Conservation (phyloP, 2,329 filamentous ascomycete genomes). For the Colletotrichum sp. region DNA sequence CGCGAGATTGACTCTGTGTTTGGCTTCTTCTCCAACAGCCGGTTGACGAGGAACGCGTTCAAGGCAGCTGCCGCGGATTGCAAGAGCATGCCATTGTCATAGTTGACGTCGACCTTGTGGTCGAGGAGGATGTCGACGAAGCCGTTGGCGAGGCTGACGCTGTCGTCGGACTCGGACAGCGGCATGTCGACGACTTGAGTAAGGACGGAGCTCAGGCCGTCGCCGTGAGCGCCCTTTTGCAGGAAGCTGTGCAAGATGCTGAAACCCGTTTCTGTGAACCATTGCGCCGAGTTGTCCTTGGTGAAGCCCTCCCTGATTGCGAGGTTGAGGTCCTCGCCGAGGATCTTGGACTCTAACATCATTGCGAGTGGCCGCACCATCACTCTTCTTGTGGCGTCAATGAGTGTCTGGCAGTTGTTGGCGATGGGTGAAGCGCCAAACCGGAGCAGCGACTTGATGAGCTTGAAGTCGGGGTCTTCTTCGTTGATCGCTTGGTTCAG, state of each 20-base stretch:
- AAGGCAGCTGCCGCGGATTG: constrained; percentile 57
- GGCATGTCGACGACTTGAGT: constrained; percentile 49
- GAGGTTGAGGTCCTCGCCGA: constrained; percentile 45
- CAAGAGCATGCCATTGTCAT: constrained; percentile 53
- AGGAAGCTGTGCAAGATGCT: constrained; percentile 52
- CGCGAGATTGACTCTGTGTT: constrained; percentile 52
- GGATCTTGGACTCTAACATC: constrained; percentile 45
- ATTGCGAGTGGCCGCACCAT: constrained; percentile 42
- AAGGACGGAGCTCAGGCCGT: constrained; percentile 49
- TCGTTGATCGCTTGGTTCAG: constrained; percentile 59
- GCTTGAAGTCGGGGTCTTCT: constrained; percentile 36
- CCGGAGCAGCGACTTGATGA: constrained; percentile 19
- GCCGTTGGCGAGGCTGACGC: constrained; percentile 41
- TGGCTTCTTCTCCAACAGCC: constrained; percentile 55
- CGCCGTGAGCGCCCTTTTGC: constrained; percentile 50
- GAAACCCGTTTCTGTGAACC: constrained; percentile 53
- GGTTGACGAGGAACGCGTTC: constrained; percentile 51
- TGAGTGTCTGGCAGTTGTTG: constrained; percentile 56
- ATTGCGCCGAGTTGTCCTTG: constrained; percentile 40
- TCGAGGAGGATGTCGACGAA: constrained; percentile 50
- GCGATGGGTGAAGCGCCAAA: constrained; percentile 56
- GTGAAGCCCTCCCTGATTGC: constrained; percentile 51
- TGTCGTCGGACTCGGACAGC: constrained; percentile 31
- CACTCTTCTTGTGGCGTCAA: constrained; percentile 49
- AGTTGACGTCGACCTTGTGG: constrained; percentile 50